These are phyloP conservation scores for Metarhizium robertsii DNA, from an alignment of 2,329 filamentous ascomycete genomes.

Conservation along the genomic window DNA sequence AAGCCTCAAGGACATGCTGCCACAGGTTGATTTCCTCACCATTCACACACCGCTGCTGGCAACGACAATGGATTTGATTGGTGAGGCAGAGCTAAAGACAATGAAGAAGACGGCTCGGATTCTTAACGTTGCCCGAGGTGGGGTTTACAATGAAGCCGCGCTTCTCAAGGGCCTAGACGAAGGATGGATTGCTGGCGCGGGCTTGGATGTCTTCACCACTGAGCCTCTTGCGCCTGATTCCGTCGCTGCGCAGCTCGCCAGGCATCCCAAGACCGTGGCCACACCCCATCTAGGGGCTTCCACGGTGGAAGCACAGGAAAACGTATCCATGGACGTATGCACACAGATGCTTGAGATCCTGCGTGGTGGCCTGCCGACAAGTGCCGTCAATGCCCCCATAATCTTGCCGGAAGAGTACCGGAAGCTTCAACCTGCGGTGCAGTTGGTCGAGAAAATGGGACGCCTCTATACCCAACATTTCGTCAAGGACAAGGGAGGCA, in stretches of 20 bases:
- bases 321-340: constrained; percentile 75
- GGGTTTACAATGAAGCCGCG: constrained; percentile 69
- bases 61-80: constrained; percentile 65
- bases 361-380: constrained; percentile 61
- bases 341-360: constrained; percentile 69
- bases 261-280: constrained; percentile 62
- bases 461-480: constrained; percentile 72
- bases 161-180: constrained; percentile 60
- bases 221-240: constrained; percentile 54
- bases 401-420: constrained; percentile 74
- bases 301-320: constrained; percentile 76
- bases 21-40: constrained; percentile 65
- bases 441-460: constrained; percentile 71
- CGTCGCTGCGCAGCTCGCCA: constrained; percentile 52
- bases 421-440: constrained; percentile 68
- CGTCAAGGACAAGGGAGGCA: constrained; percentile 30
- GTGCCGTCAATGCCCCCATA: constrained; percentile 71
- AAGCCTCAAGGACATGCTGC: constrained; percentile 49
- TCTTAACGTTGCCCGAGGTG: constrained; percentile 71
- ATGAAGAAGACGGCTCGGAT: constrained; percentile 71
- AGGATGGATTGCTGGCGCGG: constrained; percentile 66
- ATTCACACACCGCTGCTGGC: constrained; percentile 75
- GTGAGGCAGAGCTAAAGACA: constrained; percentile 51
- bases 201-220: constrained; percentile 69
- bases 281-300: constrained; percentile 75